These are phyloP conservation scores for Salix viminalis DNA, from an alignment of 345 rosid species.

Conservation along the genomic window DNA sequence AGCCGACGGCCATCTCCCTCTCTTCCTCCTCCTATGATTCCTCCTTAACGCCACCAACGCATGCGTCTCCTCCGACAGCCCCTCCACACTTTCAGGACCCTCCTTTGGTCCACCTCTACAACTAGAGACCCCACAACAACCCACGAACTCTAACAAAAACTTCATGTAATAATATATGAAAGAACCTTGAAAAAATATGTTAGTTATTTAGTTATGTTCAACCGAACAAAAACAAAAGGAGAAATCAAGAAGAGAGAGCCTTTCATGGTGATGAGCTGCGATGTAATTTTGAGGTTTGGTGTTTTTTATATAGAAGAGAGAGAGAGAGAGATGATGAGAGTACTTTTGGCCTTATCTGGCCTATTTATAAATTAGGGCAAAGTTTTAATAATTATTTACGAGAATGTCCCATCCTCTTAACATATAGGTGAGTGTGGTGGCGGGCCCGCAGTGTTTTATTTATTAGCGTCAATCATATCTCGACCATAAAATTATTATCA, in stretches of 20 bases:
- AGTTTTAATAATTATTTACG: neutral
- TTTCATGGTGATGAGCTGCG: neutral
- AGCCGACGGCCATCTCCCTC: neutral
- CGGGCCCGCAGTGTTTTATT: neutral
- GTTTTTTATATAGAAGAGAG: neutral
- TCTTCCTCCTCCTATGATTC: conserved; percentile 16
- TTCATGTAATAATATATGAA: conserved; percentile 22
- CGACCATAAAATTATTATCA: too few relatives aligned
- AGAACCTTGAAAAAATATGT: neutral
- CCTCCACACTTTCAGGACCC: neutral
- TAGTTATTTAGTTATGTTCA: neutral
- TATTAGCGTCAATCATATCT: too few relatives aligned
- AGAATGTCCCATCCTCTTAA: neutral
- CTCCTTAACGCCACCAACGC: conserved; percentile 15
- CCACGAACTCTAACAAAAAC: conserved; percentile 47
- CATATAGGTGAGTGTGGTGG: neutral
- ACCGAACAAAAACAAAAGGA: neutral
- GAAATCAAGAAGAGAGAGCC: neutral
- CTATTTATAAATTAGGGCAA: neutral
- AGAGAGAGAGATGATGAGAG: neutral
- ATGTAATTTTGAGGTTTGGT: neutral
- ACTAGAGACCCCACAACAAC: conserved; percentile 35
- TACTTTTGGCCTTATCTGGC: neutral
- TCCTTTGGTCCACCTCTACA: neutral
- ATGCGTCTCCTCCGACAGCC: conserved; percentile 25